Evolutionary conservation across 2,329 filamentous ascomycete species (phyloP).

Genomic region (Talaromyces sp.): DNA sequence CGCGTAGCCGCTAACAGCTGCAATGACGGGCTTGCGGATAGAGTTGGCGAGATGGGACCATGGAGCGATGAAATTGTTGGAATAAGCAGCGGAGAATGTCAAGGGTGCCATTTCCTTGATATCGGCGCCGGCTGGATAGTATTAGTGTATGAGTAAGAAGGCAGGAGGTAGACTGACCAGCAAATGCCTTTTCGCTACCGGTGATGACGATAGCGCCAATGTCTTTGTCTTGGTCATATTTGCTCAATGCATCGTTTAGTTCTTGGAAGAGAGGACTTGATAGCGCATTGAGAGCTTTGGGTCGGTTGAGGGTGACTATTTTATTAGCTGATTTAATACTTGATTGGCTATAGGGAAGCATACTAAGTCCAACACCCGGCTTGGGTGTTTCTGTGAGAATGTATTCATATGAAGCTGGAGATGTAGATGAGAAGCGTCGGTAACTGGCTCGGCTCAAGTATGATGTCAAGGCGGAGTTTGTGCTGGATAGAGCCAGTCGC

Average conservation of each 20-base stretch:
- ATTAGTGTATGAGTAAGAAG: conserved; percentile 14
- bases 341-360: conserved; percentile 21
- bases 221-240: conserved; percentile 66
- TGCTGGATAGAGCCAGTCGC: conserved; percentile 59
- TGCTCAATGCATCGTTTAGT: conserved; percentile 72
- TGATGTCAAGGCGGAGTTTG: conserved; percentile 35
- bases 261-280: conserved; percentile 87
- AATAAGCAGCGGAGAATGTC: conserved; percentile 84
- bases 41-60: conserved; percentile 84
- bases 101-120: conserved; percentile 99
- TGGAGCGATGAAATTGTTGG: conserved; percentile 85
- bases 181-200: conserved; percentile 85
- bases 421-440: conserved; percentile 42
- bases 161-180: conserved; percentile 42
- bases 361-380: conserved; percentile 88
- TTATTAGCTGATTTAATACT: neutral
- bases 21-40: conserved; percentile 91
- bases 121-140: conserved; percentile 71
- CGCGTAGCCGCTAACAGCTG: conserved; percentile 90
- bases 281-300: conserved; percentile 92
- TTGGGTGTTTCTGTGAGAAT: conserved; percentile 78
- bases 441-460: conserved; percentile 31
- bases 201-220: conserved; percentile 80
- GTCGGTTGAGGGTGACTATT: conserved; percentile 85
- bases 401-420: conserved; percentile 64